These are phyloP conservation scores for Phanerochaete sordida DNA, from an alignment of 768 basidiomycete genomes.

Conservation along the genomic window DNA sequence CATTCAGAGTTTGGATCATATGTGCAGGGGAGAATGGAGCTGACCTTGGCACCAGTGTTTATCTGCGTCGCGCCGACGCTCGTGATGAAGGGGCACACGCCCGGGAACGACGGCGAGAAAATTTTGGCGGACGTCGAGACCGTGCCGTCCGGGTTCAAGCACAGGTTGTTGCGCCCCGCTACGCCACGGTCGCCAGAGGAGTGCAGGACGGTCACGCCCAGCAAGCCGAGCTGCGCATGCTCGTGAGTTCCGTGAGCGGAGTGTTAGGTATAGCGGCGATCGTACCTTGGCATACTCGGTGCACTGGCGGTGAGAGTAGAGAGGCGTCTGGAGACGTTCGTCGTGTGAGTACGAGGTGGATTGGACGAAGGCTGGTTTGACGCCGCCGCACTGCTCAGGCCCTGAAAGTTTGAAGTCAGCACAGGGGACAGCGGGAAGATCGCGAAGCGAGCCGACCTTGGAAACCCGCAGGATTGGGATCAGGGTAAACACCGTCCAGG, in stretches of 20 bases:
- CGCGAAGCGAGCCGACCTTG: conserved; percentile 20
- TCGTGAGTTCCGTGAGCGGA: background rate
- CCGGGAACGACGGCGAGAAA: conserved; percentile 37
- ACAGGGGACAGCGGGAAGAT: background rate
- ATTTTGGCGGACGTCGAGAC: conserved; percentile 16
- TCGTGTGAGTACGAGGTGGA: conserved; percentile 38
- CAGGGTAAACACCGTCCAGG: conserved; percentile 42
- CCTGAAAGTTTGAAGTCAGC: background rate
- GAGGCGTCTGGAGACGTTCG: conserved; percentile 32
- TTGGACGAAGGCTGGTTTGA: conserved; percentile 33
- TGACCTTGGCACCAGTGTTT: conserved; percentile 25
- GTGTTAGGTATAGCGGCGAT: background rate
- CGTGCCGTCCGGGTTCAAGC: conserved; percentile 34
- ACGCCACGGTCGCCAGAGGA: conserved; percentile 64
- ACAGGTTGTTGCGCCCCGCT: conserved; percentile 47
- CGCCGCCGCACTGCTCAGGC: conserved; percentile 30
- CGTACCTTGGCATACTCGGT: conserved; percentile 42
- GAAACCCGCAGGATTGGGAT: conserved; percentile 35
- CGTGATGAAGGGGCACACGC: conserved; percentile 34
- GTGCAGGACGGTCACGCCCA: conserved; percentile 59
- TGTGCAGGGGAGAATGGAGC: background rate
- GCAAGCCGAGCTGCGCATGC: conserved; percentile 48
- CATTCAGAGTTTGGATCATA: background rate
- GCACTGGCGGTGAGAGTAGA: conserved; percentile 39
- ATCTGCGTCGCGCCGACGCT: conserved; percentile 37